Percentiles rank a stretch among this genome's conserved stretches.
These are phyloP conservation scores for Thermothelomyces thermophilus DNA, from an alignment of 2,329 filamentous ascomycete species.

Conservation along the genomic window DNA sequence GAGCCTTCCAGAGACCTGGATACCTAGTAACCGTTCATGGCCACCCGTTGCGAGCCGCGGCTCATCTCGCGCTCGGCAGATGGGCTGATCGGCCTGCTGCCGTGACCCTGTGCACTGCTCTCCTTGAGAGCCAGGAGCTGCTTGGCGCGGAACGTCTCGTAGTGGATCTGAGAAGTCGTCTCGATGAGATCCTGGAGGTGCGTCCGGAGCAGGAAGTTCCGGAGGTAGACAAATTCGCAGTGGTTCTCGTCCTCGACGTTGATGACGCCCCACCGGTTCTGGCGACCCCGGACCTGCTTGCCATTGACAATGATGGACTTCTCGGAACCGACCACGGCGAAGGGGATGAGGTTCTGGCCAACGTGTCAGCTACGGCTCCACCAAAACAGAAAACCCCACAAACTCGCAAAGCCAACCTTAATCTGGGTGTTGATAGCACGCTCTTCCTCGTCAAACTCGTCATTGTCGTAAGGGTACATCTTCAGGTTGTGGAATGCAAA, in stretches of 20 bases:
- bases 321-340: conserved; percentile 96
- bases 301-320: conserved; percentile 96
- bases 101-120: conserved; percentile 77
- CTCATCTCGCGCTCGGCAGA: conserved; percentile 91
- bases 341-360: conserved; percentile 78
- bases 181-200: conserved; percentile 98
- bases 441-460: conserved; percentile 97
- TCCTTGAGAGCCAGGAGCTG: conserved; percentile 97
- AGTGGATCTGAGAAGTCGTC: conserved; percentile 99
- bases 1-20: not conserved
- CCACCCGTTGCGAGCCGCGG: conserved; percentile 93
- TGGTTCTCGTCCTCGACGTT: conserved; percentile 99
- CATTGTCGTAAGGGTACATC: conserved; percentile 99
- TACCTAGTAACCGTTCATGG: conserved; percentile 96
- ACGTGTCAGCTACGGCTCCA: conserved; percentile 6
- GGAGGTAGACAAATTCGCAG: conserved; percentile 98
- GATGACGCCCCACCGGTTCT: conserved; percentile 99
- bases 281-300: conserved; percentile 93
- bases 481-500: conserved; percentile 99
- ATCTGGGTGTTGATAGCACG: conserved; percentile 88
- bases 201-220: conserved; percentile 97
- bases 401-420: conserved; percentile 62
- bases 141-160: conserved; percentile 99
- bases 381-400: not conserved
- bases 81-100: conserved; percentile 90